Evolutionary conservation across 169 alveolate species (phyloP).

Genomic region (Amoebophrya sp.): DNA sequence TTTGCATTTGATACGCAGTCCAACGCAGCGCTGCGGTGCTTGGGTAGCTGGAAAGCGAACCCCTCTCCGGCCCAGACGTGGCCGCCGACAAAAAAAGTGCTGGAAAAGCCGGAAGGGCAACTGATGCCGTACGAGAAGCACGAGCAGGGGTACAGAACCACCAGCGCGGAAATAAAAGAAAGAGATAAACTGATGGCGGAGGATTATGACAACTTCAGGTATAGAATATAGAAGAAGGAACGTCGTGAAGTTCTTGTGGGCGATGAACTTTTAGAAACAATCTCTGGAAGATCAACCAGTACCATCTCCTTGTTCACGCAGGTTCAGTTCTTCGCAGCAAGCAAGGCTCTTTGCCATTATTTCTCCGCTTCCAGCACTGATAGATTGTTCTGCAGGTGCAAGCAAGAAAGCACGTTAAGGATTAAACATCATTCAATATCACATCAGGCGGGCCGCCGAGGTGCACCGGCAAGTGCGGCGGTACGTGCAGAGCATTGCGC

Average conservation of each 20-base stretch:
- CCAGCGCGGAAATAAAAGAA: not conserved
- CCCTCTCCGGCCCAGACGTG: not conserved
- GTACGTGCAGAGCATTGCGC: conserved; percentile 82
- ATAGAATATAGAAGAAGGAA: no score
- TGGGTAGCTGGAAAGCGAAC: not conserved
- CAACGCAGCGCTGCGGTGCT: not conserved
- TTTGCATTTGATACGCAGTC: no score
- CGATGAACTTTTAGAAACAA: no score
- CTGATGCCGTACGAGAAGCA: not conserved
- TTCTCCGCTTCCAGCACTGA: no score
- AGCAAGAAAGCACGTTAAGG: no score
- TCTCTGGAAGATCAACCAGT: no score
- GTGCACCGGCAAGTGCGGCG: conserved; percentile 36
- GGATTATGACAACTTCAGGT: not conserved
- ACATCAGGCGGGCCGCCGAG: not conserved
- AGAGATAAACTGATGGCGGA: not conserved
- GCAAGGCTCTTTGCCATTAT: no score
- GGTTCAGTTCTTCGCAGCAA: no score
- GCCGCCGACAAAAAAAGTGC: not conserved
- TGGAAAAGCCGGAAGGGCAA: not conserved
- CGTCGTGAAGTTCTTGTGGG: no score
- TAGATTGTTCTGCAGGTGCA: no score
- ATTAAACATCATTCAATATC: no score
- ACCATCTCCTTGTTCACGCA: no score
- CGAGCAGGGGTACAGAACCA: not conserved